These are phyloP conservation scores for Dichotomopilus funicola DNA, from an alignment of 2,329 filamentous ascomycete genomes.

Conservation along the genomic window DNA sequence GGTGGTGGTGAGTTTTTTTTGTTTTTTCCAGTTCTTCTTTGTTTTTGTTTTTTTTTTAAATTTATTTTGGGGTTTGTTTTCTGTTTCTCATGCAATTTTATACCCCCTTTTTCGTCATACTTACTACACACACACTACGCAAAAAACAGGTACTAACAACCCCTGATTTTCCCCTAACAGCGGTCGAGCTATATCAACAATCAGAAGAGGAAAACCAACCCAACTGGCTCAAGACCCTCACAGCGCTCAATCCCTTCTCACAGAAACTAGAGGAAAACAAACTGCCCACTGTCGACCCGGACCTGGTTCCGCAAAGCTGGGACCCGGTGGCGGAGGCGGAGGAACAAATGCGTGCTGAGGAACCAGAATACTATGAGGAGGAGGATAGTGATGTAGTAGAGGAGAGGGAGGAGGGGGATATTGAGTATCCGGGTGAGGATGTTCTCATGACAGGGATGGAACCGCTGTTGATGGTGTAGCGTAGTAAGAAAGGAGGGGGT, in stretches of 20 bases:
- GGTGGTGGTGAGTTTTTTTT: conserved; percentile 16
- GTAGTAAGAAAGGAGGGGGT: neutral
- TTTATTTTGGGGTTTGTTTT: neutral
- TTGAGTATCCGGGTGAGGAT: neutral
- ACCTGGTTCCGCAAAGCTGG: conserved; percentile 9
- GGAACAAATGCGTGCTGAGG: neutral
- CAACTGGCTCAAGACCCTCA: conserved; percentile 1
- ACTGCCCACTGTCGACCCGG: conserved; percentile 4
- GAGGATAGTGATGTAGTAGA: neutral
- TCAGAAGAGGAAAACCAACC: too few species aligned
- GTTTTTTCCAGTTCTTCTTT: neutral
- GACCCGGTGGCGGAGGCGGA: neutral
- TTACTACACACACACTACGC: too few species aligned
- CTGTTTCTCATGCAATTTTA: too few species aligned
- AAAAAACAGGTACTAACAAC: too few species aligned
- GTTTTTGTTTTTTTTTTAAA: neutral
- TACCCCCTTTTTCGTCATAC: too few species aligned
- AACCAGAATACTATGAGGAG: neutral
- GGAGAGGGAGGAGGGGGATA: neutral
- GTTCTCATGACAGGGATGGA: conserved; percentile 9
- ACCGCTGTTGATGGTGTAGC: neutral
- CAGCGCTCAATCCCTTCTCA: conserved; percentile 9
- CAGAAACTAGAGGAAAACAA: neutral
- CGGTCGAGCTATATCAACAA: too few species aligned
- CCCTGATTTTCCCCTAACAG: too few species aligned